Evolutionary conservation across 129 eudicot genomes (phyloP).

Genomic region (sunflower (Helianthus annuus)): DNA sequence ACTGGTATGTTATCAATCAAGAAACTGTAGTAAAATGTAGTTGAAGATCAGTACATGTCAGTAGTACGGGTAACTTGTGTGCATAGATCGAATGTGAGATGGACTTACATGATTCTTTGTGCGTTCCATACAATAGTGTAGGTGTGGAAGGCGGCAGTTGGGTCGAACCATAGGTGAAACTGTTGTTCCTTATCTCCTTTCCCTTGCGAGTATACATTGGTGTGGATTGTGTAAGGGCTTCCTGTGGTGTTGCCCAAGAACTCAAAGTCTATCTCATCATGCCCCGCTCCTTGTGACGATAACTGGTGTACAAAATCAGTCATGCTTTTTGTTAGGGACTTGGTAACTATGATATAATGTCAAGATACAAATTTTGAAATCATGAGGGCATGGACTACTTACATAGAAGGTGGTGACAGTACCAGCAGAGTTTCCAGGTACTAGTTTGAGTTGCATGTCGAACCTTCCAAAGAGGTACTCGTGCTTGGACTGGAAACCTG

Average conservation of each 20-base stretch:
- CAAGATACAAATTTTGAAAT: not conserved
- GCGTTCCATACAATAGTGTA: not conserved
- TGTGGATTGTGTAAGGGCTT: slow-evolving; percentile 15
- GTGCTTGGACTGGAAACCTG: not conserved
- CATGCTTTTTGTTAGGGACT: not conserved
- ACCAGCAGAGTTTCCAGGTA: not conserved
- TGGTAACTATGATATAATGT: not conserved
- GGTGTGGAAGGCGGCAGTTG: not conserved
- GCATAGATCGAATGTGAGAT: no score
- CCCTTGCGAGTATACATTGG: slow-evolving; percentile 14
- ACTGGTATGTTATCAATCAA: slow-evolving; percentile 1
- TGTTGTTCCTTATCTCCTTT: slow-evolving; percentile 7
- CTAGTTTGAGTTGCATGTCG: slow-evolving; percentile 2
- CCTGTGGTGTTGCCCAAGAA: slow-evolving; percentile 25
- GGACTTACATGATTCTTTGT: slow-evolving; percentile 14
- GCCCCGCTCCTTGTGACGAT: slow-evolving; percentile 30
- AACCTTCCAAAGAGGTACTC: slow-evolving; percentile 4
- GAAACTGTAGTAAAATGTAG: not conserved
- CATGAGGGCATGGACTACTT: not conserved
- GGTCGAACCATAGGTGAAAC: slow-evolving; percentile 2
- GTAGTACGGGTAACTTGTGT: not conserved
- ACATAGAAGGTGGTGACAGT: not conserved
- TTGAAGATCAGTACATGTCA: not conserved
- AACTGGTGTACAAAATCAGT: not conserved
- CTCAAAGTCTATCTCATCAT: slow-evolving; percentile 32